Conservation (phyloP, 2,329 filamentous ascomycete species). For the Diaporthe ampelina region DNA sequence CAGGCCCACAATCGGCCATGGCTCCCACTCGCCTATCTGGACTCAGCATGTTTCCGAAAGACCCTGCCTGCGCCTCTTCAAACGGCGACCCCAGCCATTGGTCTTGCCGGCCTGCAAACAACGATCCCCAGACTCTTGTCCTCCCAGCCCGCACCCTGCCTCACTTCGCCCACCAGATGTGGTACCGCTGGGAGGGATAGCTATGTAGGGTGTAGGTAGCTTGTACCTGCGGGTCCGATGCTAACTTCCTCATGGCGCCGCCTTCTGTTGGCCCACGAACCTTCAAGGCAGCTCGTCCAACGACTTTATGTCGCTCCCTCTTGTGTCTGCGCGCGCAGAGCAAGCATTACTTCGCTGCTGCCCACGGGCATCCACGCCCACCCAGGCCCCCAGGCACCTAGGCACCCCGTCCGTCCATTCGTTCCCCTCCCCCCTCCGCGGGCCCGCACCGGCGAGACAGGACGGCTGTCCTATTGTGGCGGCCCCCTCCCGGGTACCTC, state of each 20-base stretch:
- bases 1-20: conserved; percentile 32
- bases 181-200: background rate
- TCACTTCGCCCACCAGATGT: background rate
- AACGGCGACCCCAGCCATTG: conserved; percentile 30
- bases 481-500: conserved; percentile 23
- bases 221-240: conserved; percentile 1
- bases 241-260: conserved; percentile 13
- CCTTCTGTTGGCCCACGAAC: conserved; percentile 32
- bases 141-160: conserved; percentile 18
- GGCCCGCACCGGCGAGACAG: conserved; percentile 16
- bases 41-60: conserved; percentile 38
- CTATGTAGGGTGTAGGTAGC: background rate
- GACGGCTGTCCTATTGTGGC: conserved; percentile 23
- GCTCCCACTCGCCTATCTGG: conserved; percentile 39
- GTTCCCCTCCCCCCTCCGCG: background rate
- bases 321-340: background rate
- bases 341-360: background rate
- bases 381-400: background rate
- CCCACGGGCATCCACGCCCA: background rate
- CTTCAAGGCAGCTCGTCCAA: conserved; percentile 6
- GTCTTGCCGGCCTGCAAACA: conserved; percentile 28
- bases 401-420: conserved; percentile 5
- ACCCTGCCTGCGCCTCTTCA: conserved; percentile 37
- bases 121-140: conserved; percentile 34
- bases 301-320: background rate